Conservation (phyloP, 148 eudicot species). For the Rhododendron vialii region DNA sequence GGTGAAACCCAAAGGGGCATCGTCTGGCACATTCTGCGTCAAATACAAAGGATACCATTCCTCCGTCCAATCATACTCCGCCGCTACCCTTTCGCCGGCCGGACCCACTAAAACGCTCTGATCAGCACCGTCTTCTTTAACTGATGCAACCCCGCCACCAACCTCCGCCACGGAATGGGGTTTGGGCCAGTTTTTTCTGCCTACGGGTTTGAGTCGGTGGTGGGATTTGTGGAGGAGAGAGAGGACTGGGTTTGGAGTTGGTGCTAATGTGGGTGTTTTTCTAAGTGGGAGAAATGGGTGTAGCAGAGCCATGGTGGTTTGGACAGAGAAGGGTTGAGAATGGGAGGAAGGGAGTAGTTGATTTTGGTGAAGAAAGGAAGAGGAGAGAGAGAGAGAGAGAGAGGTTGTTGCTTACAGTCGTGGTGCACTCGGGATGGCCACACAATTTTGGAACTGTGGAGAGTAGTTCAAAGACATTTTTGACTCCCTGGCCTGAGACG, state of each 20-base stretch:
- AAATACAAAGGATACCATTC: conserved; percentile 97
- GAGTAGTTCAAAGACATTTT: too few relatives aligned
- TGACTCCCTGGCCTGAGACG: too few relatives aligned
- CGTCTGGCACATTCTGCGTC: conserved; percentile 68
- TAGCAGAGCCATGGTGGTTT: conserved; percentile 15
- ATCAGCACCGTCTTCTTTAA: conserved; percentile 1
- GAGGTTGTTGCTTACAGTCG: conserved; percentile 8
- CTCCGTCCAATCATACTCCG: conserved; percentile 76
- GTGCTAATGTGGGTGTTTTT: neutral
- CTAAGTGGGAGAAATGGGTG: conserved; percentile 3
- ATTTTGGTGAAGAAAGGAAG: neutral
- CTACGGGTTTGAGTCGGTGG: neutral
- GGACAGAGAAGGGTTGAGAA: neutral
- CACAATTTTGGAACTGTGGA: conserved; percentile 1
- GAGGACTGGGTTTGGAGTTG: neutral
- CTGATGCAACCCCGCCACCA: neutral
- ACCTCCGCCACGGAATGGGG: conserved; percentile 11
- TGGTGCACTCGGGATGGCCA: conserved; percentile 19
- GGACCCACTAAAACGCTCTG: conserved; percentile 28
- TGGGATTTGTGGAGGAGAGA: neutral
- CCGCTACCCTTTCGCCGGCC: conserved; percentile 19
- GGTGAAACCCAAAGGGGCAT: conserved; percentile 89
- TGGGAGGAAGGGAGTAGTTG: neutral
- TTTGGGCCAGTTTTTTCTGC: neutral
- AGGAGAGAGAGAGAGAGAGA: neutral